Base-by-base conservation (phyloP, 2,329 filamentous ascomycete species). In the Daldinia eschscholtzii region DNA sequence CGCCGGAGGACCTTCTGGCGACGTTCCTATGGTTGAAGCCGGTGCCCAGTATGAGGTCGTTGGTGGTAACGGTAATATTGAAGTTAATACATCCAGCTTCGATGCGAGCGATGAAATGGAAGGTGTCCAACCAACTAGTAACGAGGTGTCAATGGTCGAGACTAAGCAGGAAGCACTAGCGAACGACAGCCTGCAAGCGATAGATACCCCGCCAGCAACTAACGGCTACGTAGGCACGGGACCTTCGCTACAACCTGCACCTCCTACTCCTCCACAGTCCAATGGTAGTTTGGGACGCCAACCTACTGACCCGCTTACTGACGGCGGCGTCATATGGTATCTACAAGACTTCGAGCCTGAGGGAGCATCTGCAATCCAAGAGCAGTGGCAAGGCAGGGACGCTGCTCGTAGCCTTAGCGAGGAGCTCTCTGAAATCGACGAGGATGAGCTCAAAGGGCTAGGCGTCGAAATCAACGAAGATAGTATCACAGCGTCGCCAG, bases 261-360 rank as follows among this genome's bases (percentile, higher is more conserved):
- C 90, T 2, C 87, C 90, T 10, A 92, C 91, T 1, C 90, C 91
- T 28, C 90, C 91, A 1, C 86, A 89, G 59, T 92, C 88, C 0
- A 89, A 88, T 70, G 87, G 86, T 50, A 88, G 86, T 70, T 80
- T 87, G 13, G 80, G 79, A 44, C 80, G 81, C 62, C 85, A 87
- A 50, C 79, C 84, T 1, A 70, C 76, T 3, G 87, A 89, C 39
- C 83, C 86, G 12, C 83, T 93, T 50, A 74, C 87, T 2, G 86
- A 91, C 56, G 95, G 95, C 65, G 95, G 95, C 37, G 84, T 97
- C 12, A 89, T 93, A 6, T 98, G 94, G 93, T 97, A 97, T 79
- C 87, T 97, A 66, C 88, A 92, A 76, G 86, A 88, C 7, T 97
- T 97, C 77, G 89, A 96, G 58, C 91, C 92, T 1, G 61, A 89